A percentile compares a stretch with the other conserved stretches of the same genome.
These are phyloP conservation scores for Aureobasidium namibiae DNA, from an alignment of 2,329 filamentous ascomycete genomes.

Conservation along the genomic window DNA sequence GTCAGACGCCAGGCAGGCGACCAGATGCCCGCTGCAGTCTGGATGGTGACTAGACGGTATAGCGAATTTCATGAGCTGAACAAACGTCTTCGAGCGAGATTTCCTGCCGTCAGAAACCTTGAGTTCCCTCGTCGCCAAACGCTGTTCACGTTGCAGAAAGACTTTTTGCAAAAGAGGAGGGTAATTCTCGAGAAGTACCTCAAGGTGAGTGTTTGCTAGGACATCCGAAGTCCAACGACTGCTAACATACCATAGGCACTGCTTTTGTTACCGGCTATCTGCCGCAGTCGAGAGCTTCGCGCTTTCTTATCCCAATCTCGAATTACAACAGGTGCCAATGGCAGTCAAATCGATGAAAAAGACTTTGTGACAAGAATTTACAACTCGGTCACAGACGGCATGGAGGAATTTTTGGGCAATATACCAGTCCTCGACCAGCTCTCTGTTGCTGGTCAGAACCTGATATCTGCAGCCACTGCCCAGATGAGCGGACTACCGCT, in stretches of 20 bases:
- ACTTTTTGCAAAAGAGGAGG: slow-evolving; percentile 86
- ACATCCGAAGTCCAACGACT: neutral
- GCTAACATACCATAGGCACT: slow-evolving; percentile 34
- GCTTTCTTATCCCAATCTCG: slow-evolving; percentile 85
- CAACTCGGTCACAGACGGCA: slow-evolving; percentile 92
- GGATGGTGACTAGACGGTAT: slow-evolving; percentile 86
- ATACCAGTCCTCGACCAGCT: slow-evolving; percentile 93
- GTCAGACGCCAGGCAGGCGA: slow-evolving; percentile 85
- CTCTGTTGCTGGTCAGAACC: slow-evolving; percentile 82
- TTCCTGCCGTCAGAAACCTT: slow-evolving; percentile 77
- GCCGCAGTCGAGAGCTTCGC: slow-evolving; percentile 82
- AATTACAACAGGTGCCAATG: slow-evolving; percentile 56
- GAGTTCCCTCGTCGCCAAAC: slow-evolving; percentile 89
- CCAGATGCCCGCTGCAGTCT: slow-evolving; percentile 92
- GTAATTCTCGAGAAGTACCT: slow-evolving; percentile 79
- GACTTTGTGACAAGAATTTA: slow-evolving; percentile 93
- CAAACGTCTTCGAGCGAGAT: slow-evolving; percentile 74
- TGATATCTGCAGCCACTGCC: slow-evolving; percentile 64
- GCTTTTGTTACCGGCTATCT: slow-evolving; percentile 82
- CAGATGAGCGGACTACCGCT: slow-evolving; percentile 36
- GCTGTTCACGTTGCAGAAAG: slow-evolving; percentile 92
- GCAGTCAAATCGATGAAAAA: slow-evolving; percentile 54
- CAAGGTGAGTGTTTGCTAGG: slow-evolving; percentile 19
- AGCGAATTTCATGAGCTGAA: slow-evolving; percentile 96
- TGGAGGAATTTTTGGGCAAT: slow-evolving; percentile 96